Evolutionary conservation across 768 basidiomycete genomes (phyloP).

Genomic region (Rhizopogon sp.): DNA sequence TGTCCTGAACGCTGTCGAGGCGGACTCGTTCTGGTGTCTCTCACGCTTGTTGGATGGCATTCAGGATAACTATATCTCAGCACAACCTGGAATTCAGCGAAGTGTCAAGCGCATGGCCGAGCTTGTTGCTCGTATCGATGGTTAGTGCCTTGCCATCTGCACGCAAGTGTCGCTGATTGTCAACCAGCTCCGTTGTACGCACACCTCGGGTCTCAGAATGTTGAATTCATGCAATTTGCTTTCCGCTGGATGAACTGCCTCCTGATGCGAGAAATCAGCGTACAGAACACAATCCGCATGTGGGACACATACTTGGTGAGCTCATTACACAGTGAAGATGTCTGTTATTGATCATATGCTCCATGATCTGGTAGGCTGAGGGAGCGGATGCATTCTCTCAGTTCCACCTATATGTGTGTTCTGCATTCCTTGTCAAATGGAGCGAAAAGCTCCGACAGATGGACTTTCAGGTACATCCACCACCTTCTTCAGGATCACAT

Average conservation of each 20-base stretch:
- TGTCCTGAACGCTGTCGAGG: constrained; percentile 83
- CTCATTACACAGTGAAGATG: constrained; percentile 1
- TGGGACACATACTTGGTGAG: constrained; percentile 98
- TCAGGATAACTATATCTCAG: constrained; percentile 96
- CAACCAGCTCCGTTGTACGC: constrained; percentile 71
- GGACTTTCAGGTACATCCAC: constrained; percentile 87
- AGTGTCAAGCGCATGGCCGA: constrained; percentile 93
- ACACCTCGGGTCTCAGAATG: constrained; percentile 86
- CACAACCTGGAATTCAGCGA: constrained; percentile 94
- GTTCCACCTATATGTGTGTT: constrained; percentile 98
- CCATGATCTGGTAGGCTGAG: constrained; percentile 64
- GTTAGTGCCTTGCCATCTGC: constrained; percentile 34
- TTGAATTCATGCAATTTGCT: constrained; percentile 99
- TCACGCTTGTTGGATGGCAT: constrained; percentile 94
- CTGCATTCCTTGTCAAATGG: constrained; percentile 94
- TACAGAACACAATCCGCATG: constrained; percentile 96
- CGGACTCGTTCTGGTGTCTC: constrained; percentile 98
- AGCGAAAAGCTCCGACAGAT: constrained; percentile 89
- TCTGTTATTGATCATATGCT: background rate
- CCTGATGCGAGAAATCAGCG: constrained; percentile 96
- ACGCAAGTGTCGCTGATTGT: background rate
- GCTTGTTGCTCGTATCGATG: constrained; percentile 85
- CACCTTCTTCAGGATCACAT: background rate
- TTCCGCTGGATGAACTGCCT: constrained; percentile 99
- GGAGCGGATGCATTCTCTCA: constrained; percentile 98